Conservation (phyloP, 1,284 basidiomycete species). For the Schizopora paradoxa region DNA sequence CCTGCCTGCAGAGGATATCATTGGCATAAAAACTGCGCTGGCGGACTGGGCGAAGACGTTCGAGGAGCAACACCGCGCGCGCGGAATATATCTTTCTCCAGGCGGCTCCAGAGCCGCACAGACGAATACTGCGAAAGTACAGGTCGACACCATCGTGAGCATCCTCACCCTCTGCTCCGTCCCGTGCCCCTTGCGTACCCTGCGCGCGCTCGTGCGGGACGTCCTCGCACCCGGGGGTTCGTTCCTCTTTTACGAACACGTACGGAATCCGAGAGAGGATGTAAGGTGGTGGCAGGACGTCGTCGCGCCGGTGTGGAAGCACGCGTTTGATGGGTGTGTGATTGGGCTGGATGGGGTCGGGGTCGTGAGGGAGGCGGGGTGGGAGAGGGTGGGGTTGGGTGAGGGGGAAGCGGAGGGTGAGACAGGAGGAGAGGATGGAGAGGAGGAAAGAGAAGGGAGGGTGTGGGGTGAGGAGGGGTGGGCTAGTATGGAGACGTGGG, state of each 20-base stretch:
- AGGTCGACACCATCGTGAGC: constrained; percentile 52
- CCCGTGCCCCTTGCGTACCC: constrained; percentile 40
- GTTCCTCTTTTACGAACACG: constrained; percentile 62
- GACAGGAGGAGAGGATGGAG: not conserved
- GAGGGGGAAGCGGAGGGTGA: not conserved
- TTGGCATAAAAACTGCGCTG: constrained; percentile 39
- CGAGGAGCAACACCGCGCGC: too few relatives aligned
- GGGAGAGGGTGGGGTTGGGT: not conserved
- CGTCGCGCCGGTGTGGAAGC: constrained; percentile 62
- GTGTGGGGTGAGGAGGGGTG: constrained; percentile 10
- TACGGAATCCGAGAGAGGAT: constrained; percentile 42
- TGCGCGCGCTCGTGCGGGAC: constrained; percentile 39
- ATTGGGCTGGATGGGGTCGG: constrained; percentile 15
- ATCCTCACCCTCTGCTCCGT: constrained; percentile 58
- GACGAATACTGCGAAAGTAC: constrained; percentile 20
- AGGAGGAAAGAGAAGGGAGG: not conserved
- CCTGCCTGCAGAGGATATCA: constrained; percentile 53
- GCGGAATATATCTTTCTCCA: too few relatives aligned
- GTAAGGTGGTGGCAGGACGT: constrained; percentile 63
- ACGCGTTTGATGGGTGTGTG: constrained; percentile 53
- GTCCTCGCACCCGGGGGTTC: constrained; percentile 50
- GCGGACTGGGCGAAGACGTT: constrained; percentile 20
- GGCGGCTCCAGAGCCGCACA: constrained; percentile 38
- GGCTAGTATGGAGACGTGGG: constrained; percentile 15
- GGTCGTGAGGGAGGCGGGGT: constrained; percentile 10